phyloP scores from a whole-genome alignment of 495 filamentous ascomycete species.

The Neurospora sp. region DNA sequence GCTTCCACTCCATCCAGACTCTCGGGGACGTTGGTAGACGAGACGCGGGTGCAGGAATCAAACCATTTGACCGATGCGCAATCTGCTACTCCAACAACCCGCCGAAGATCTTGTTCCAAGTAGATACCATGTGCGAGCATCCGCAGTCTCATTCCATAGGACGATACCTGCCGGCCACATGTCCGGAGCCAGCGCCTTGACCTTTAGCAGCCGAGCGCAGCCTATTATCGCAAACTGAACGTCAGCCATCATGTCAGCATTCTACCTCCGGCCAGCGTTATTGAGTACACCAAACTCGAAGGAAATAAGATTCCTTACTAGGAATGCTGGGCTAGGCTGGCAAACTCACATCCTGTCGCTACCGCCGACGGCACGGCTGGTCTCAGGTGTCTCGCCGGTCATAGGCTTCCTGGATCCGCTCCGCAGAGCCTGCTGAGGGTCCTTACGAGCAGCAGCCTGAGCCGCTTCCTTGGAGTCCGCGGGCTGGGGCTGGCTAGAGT shows the following conservation, averaged over 20 bases:
- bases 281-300: conserved; percentile 77
- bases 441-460: conserved; percentile 54
- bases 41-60: background rate
- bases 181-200: conserved; percentile 56
- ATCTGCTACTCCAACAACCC: conserved; percentile 17
- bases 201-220: conserved; percentile 88
- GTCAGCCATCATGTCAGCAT: conserved; percentile 72
- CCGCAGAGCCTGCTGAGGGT: conserved; percentile 45
- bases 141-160: conserved; percentile 49
- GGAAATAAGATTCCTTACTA: conserved; percentile 85
- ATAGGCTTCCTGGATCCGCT: conserved; percentile 78
- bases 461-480: conserved; percentile 42
- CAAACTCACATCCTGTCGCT: conserved; percentile 99
- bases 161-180: conserved; percentile 56
- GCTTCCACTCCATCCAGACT: background rate
- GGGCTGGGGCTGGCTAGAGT: conserved; percentile 41
- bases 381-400: conserved; percentile 67
- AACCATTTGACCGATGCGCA: conserved; percentile 20
- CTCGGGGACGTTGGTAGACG: background rate
- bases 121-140: background rate
- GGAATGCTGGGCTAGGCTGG: conserved; percentile 57
- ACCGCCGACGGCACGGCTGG: conserved; percentile 78
- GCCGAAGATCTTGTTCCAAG: background rate
- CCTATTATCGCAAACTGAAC: conserved; percentile 80
- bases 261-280: conserved; percentile 69